Base-by-base conservation (phyloP, 257 asterid genomes). In the Salvia miltiorrhiza region DNA sequence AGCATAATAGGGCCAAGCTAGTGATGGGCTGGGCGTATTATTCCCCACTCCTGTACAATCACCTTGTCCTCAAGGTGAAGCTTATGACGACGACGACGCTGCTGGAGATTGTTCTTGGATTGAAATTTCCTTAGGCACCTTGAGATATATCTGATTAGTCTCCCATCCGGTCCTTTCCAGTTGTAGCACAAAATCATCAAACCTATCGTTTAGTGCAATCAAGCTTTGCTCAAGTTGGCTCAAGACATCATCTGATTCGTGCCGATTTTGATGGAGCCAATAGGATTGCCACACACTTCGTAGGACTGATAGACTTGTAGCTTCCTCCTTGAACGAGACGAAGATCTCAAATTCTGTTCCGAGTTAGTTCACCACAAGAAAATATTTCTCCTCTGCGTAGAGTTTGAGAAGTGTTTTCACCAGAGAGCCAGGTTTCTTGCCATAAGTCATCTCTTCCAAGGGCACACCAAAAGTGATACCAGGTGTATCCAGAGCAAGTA, bases 301-400 rank as follows among this genome's bases (percentile, higher is more conserved):
- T 63, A 93, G 70, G 56, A 93, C 87, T 0, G 99, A 86, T 14
- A 88, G 48, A 73, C 93, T 83, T 57, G 95, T 80, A 65, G 99
- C 99, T 66, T 92, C 96, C 67, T 90, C 96, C 99, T 93, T 93
- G 73, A 93, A 93, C 73, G 93, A 80, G 62, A 90, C 89, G 21
- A 83, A 75, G 71, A 87, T 89, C 82, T 84, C 85, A 23, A 88
- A 74, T 26, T 90, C 85, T 60, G 67, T 74, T 47, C 66, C 71
- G 64, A 33, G 61, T 68, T 70, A 80, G 78, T 83, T 82, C 74
- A 87, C 87, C 63, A 81, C 82, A 40, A 93, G 96, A 76, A 90
- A 74, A 71, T 93, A 87, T 66, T 84, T 81, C 84, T 88, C 99
- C 62, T 83, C 78, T 3, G 71, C 69, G 21, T 88, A 93, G 28